Conservation (phyloP, 1,284 basidiomycete genomes). For the Rhodotorula sp. region DNA sequence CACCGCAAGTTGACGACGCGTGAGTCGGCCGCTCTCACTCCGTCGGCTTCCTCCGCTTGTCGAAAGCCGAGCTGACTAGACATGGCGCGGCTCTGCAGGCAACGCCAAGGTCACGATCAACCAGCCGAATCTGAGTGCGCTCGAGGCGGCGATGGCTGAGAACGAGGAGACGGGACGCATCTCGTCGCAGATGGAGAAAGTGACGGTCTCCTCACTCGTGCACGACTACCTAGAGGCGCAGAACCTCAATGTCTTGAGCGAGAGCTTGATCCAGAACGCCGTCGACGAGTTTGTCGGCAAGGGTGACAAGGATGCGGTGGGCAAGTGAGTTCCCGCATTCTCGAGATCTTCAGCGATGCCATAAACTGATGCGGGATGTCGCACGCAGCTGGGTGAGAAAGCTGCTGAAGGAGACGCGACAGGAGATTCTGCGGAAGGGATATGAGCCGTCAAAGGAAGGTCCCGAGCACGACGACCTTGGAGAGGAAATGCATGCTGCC, state of each 20-base stretch:
- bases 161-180: conserved; percentile 15
- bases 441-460: conserved; percentile 32
- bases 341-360: too few species aligned
- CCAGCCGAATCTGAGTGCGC: conserved; percentile 29
- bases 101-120: conserved; percentile 46
- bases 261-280: conserved; percentile 82
- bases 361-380: neutral
- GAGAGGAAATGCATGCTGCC: conserved; percentile 25
- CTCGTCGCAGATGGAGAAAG: conserved; percentile 47
- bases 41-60: neutral
- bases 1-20: conserved; percentile 52
- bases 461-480: conserved; percentile 36
- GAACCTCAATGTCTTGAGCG: conserved; percentile 79
- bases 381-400: conserved; percentile 40
- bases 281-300: conserved; percentile 93
- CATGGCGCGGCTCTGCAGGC: conserved; percentile 17
- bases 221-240: conserved; percentile 84
- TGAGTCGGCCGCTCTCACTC: conserved; percentile 3
- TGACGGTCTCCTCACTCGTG: conserved; percentile 62
- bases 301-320: conserved; percentile 84
- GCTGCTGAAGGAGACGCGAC: conserved; percentile 33
- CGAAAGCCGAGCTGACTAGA: neutral
- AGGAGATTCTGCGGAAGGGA: conserved; percentile 33
- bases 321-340: conserved; percentile 22
- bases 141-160: conserved; percentile 14